Percentiles rank a stretch among this genome's conserved stretches.
These are phyloP conservation scores for Xylaria nigripes DNA, from an alignment of 495 filamentous ascomycete genomes.

Conservation along the genomic window DNA sequence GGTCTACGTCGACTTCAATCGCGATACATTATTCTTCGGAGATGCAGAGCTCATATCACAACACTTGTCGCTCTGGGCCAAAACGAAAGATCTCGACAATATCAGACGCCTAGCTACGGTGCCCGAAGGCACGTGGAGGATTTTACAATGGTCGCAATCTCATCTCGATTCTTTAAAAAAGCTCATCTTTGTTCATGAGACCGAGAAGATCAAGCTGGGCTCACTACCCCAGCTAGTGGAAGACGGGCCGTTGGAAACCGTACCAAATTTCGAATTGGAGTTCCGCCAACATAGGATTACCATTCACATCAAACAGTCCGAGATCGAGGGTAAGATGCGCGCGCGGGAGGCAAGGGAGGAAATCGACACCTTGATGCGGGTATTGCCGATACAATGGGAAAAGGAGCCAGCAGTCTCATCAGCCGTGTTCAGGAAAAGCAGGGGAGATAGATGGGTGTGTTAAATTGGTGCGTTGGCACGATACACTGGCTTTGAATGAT, in stretches of 20 bases:
- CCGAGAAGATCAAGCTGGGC: constrained; percentile 17
- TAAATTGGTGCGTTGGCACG: not conserved
- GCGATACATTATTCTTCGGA: constrained; percentile 28
- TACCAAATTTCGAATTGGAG: not conserved
- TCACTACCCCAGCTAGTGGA: constrained; percentile 16
- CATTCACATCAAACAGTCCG: constrained; percentile 4
- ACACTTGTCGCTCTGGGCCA: constrained; percentile 19
- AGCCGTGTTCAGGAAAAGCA: constrained; percentile 20
- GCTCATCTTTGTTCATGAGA: constrained; percentile 24
- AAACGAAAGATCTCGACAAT: constrained; percentile 15
- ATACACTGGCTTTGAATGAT: not conserved
- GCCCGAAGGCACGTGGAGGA: constrained; percentile 22
- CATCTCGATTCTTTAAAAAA: constrained; percentile 16
- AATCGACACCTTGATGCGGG: constrained; percentile 22
- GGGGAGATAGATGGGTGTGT: constrained; percentile 17
- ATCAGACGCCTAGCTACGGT: constrained; percentile 21
- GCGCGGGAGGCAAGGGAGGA: constrained; percentile 23
- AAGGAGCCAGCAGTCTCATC: constrained; percentile 20
- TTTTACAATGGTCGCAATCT: constrained; percentile 20
- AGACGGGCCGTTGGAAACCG: constrained; percentile 12
- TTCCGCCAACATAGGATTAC: constrained; percentile 10
- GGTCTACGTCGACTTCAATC: constrained; percentile 28
- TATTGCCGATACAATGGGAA: constrained; percentile 22
- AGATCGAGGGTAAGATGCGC: constrained; percentile 19
- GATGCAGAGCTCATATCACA: constrained; percentile 17